Conservation (phyloP, 306 rosid species). For the Rubus parviflorus region DNA sequence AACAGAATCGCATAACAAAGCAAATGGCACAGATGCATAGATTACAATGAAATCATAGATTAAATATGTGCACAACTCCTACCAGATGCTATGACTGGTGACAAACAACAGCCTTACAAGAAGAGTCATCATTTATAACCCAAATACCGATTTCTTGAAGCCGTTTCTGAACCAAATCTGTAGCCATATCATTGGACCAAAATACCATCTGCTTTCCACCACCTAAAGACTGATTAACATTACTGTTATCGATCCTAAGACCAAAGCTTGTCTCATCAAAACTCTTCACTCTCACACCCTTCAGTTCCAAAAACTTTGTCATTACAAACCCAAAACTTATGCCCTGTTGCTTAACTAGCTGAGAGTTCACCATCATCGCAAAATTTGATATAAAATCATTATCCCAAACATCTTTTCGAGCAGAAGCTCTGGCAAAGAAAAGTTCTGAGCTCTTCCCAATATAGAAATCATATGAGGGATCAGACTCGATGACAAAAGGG, state of each 20-base stretch:
- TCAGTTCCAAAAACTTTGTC: conserved; percentile 32
- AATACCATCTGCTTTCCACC: conserved; percentile 52
- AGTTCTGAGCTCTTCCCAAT: conserved; percentile 54
- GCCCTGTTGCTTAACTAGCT: conserved; percentile 34
- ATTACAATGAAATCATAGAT: background rate
- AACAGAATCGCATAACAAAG: background rate
- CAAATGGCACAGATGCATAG: background rate
- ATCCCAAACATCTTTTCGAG: conserved; percentile 49
- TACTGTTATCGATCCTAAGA: conserved; percentile 34
- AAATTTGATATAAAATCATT: conserved; percentile 37
- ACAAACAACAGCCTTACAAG: conserved; percentile 87
- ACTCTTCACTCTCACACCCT: conserved; percentile 26
- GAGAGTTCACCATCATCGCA: conserved; percentile 39
- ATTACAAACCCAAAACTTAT: conserved; percentile 46
- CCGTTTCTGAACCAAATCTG: conserved; percentile 48
- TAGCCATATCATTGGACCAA: conserved; percentile 53
- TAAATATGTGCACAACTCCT: background rate
- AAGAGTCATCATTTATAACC: conserved; percentile 60
- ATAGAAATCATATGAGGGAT: conserved; percentile 42
- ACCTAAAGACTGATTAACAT: conserved; percentile 36
- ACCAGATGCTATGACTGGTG: conserved; percentile 51
- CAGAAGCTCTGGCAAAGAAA: conserved; percentile 44
- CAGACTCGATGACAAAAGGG: conserved; percentile 30
- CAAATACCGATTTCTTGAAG: conserved; percentile 65
- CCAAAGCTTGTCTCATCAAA: conserved; percentile 40